A percentile compares a stretch with the other conserved stretches of the same genome.
These are phyloP conservation scores for Clonostachys rhizophaga DNA, from an alignment of 2,329 filamentous ascomycete species.

Conservation along the genomic window DNA sequence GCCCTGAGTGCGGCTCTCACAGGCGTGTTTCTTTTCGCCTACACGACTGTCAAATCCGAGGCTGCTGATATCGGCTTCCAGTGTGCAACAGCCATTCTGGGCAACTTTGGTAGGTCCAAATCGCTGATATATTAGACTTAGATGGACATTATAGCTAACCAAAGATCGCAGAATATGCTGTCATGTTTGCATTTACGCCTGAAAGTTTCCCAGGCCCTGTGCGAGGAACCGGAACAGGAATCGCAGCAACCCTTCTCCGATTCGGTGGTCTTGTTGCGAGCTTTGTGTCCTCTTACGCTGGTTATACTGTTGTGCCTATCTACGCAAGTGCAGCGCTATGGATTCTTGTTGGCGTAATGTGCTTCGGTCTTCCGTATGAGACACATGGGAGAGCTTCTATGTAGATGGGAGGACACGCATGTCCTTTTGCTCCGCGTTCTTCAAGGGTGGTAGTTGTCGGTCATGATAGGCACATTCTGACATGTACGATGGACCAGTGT, in stretches of 20 bases:
- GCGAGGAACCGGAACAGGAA: conserved; percentile 45
- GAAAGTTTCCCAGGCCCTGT: conserved; percentile 50
- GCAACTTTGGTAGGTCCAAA: conserved; percentile 22
- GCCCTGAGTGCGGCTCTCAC: conserved; percentile 31
- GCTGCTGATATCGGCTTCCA: conserved; percentile 25
- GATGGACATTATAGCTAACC: neutral
- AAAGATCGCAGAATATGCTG: conserved; percentile 7
- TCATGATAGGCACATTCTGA: too few species aligned
- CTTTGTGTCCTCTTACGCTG: conserved; percentile 33
- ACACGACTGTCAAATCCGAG: conserved; percentile 26
- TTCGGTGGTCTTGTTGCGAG: conserved; percentile 32
- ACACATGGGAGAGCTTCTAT: conserved; percentile 29
- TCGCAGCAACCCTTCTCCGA: conserved; percentile 30
- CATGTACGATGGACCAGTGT: too few species aligned
- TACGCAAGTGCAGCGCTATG: conserved; percentile 38
- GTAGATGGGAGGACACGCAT: conserved; percentile 3
- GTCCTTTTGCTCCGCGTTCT: too few species aligned
- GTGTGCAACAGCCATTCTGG: conserved; percentile 29
- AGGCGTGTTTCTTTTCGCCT: conserved; percentile 35
- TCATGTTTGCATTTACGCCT: conserved; percentile 37
- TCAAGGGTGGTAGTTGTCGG: too few species aligned
- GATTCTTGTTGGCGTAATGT: conserved; percentile 32
- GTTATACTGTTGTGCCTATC: conserved; percentile 35
- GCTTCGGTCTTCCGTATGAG: conserved; percentile 36
- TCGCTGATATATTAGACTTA: neutral